Evolutionary conservation across 129 eudicot species (phyloP).

Genomic region (Mikania micrantha): DNA sequence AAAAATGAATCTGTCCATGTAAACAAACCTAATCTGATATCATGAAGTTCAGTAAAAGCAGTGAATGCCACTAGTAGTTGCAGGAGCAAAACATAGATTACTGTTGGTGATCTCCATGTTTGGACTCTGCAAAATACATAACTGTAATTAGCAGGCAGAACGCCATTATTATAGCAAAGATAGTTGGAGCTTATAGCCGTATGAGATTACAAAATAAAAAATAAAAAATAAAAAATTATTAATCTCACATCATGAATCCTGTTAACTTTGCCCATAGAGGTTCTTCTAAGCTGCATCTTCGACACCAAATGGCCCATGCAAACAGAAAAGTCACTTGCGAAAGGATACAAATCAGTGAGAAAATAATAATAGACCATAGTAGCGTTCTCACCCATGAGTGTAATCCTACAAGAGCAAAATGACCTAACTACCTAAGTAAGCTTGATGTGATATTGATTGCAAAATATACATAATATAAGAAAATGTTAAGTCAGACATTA

Average conservation of each 20-base stretch:
- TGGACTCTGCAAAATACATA: slow-evolving; percentile 50
- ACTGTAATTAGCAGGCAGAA: slow-evolving; percentile 1
- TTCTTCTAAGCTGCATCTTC: slow-evolving; percentile 45
- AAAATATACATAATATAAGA: slow-evolving; percentile 5
- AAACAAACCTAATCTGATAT: slow-evolving; percentile 39
- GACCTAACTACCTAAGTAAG: slow-evolving; percentile 13
- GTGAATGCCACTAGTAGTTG: slow-evolving; percentile 59
- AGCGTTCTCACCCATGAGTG: slow-evolving; percentile 39
- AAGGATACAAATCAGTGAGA: slow-evolving; percentile 47
- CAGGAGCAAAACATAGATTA: slow-evolving; percentile 55
- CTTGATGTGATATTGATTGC: slow-evolving; percentile 1
- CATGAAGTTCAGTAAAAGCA: slow-evolving; percentile 52
- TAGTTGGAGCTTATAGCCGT: neutral
- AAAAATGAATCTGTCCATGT: slow-evolving; percentile 49
- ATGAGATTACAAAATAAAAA: neutral
- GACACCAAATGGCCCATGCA: slow-evolving; percentile 48
- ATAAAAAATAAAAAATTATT: neutral
- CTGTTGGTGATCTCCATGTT: slow-evolving; percentile 67
- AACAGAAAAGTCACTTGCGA: slow-evolving; percentile 54
- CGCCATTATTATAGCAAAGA: neutral
- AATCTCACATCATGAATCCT: slow-evolving; percentile 82
- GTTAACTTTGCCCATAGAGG: slow-evolving; percentile 63
- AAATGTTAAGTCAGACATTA: neutral
- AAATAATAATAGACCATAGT: slow-evolving; percentile 55
- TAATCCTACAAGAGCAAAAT: slow-evolving; percentile 46